These are phyloP conservation scores for Sphaceloma murrayae DNA, from an alignment of 2,329 filamentous ascomycete genomes.

Conservation along the genomic window DNA sequence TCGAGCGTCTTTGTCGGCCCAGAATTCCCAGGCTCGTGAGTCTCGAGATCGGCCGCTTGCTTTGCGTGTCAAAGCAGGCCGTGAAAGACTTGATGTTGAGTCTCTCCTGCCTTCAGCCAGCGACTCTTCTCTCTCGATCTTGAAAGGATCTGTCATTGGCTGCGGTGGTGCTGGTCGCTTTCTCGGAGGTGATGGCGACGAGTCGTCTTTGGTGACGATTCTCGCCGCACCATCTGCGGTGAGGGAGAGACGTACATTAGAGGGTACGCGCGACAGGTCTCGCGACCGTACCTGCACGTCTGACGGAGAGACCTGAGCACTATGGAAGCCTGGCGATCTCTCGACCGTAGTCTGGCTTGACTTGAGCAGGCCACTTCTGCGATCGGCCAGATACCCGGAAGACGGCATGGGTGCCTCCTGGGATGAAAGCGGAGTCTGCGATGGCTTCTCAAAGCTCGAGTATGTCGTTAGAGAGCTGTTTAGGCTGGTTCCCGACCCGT, in stretches of 20 bases:
- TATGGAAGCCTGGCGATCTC: constrained; percentile 1
- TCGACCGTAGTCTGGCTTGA: constrained; percentile 9
- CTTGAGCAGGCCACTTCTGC: constrained; percentile 12
- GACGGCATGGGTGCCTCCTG: constrained; percentile 5
- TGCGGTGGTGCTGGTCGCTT: constrained; percentile 34
- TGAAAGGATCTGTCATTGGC: constrained; percentile 39
- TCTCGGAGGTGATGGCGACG: constrained; percentile 56
- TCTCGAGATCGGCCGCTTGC: constrained; percentile 63
- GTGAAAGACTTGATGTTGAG: constrained; percentile 54
- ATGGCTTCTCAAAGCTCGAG: constrained; percentile 5
- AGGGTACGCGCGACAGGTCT: constrained; percentile 29
- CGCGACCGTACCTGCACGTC: constrained; percentile 3
- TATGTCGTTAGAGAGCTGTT: neutral
- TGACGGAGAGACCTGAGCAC: constrained; percentile 1
- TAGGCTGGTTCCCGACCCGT: neutral
- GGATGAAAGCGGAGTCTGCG: constrained; percentile 6
- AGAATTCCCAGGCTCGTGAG: constrained; percentile 83
- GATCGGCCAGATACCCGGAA: constrained; percentile 17
- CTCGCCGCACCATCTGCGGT: constrained; percentile 88
- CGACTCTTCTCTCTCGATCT: constrained; percentile 28
- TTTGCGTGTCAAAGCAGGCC: constrained; percentile 33
- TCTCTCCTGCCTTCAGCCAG: constrained; percentile 31
- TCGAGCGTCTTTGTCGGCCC: constrained; percentile 69
- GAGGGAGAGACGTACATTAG: constrained; percentile 65
- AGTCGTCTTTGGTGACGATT: constrained; percentile 59